Evolutionary conservation across 352 stramenopile genomes (phyloP), one percentile per base, ranked within the genome.

Genomic region (Phytophthora melonis): DNA sequence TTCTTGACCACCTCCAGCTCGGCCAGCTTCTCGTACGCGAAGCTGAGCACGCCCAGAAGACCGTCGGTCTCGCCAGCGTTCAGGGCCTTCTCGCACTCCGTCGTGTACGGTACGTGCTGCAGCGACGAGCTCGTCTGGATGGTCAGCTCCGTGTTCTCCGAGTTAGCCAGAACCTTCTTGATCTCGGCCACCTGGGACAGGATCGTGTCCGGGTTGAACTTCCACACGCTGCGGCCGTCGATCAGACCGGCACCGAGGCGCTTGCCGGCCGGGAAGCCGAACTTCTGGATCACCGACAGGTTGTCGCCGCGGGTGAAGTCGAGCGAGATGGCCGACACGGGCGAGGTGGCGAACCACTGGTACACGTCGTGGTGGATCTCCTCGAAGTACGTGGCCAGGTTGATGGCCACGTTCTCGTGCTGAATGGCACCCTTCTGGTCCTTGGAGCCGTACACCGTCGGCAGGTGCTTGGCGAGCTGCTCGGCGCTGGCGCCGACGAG

Each of bases 231-330:
- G n/a, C 93, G 92, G 55, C 86, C 88, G 75, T 98, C 92, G 58
- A 98, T 93, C 18, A 98, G 68, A 68, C 93, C 94, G 11, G 90
- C 92, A 54, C 92, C 92, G 11, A 98, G 90, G 32, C 85, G 87
- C 81, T 98, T 97, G 72, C 79, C 79, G 3, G 79, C 74, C 9
- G 91, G 90, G 74, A 97, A 97, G 14, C 91, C 93, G 62, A 88
- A 93, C 82, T 97, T 96, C 64, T 91, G 72, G 19, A 98, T 75
- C 53, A 97, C 70, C 21, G 74, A 83, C 25, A 97, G 68, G 74
- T 92, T 97, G 72, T 97, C 82, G 41, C 91, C 94, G 55, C 94
- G 90, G 23, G 91, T 98, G 71, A 98, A 98, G 80, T 98, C 94
- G 10, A 98, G 83, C 75, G 88, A 97, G 65, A 98, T 77, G 9